Evolutionary conservation across 345 rosid genomes (phyloP).

Genomic region (Schrenkiella parvula): DNA sequence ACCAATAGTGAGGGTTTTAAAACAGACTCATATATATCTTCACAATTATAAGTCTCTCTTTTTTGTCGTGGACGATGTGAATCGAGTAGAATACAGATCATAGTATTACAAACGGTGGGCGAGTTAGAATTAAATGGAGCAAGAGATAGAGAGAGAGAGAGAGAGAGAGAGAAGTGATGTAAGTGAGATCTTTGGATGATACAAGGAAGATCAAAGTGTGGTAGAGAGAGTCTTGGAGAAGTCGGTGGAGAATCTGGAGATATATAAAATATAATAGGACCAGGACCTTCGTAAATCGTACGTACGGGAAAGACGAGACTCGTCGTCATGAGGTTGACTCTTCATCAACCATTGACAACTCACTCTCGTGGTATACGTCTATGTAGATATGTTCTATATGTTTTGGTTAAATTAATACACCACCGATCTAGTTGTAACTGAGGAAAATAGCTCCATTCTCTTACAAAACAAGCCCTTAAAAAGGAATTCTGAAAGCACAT

Average conservation of each 20-base stretch:
- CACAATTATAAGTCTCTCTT: neutral
- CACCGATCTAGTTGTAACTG: neutral
- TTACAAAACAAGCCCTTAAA: neutral
- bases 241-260: slow-evolving; percentile 31
- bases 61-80: slow-evolving; percentile 23
- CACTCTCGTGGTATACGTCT: slow-evolving; percentile 31
- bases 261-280: slow-evolving; percentile 7
- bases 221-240: slow-evolving; percentile 26
- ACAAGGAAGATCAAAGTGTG: slow-evolving; percentile 27
- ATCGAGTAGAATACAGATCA: slow-evolving; percentile 16
- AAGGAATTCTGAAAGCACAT: neutral
- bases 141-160: no score
- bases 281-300: slow-evolving; percentile 17
- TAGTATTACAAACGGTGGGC: slow-evolving; percentile 19
- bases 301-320: slow-evolving; percentile 29
- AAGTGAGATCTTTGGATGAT: slow-evolving; percentile 34
- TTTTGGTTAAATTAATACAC: neutral
- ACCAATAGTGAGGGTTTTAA: slow-evolving; percentile 9
- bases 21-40: slow-evolving; percentile 25
- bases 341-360: slow-evolving; percentile 32
- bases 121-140: neutral
- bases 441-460: neutral
- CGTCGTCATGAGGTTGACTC: slow-evolving; percentile 32
- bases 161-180: slow-evolving; percentile 14
- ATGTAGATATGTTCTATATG: slow-evolving; percentile 14